A percentile compares a stretch with the other conserved stretches of the same genome.
Evolutionary conservation across 345 rosid species (phyloP).

Genomic region (Conringia planisiliqua): DNA sequence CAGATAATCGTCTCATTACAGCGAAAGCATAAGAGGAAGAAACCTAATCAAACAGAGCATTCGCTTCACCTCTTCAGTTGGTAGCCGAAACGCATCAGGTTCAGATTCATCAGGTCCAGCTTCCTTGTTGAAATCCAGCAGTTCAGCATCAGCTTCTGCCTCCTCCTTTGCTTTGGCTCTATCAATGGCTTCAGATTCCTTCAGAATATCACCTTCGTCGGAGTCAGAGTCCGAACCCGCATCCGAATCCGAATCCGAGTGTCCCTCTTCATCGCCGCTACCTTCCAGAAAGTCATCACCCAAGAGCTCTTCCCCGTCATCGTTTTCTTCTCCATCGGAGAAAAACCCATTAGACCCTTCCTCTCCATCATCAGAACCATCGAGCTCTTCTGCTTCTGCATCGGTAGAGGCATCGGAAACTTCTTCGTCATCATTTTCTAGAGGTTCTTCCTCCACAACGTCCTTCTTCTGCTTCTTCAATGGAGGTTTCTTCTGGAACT

Average conservation of each 20-base stretch:
- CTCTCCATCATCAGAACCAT: constrained; percentile 35
- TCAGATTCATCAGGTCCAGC: constrained; percentile 32
- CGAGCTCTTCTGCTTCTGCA: constrained; percentile 40
- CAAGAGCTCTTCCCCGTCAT: constrained; percentile 22
- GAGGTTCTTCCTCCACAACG: constrained; percentile 31
- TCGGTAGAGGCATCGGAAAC: constrained; percentile 35
- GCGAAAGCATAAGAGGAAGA: neutral
- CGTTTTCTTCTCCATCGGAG: constrained; percentile 24
- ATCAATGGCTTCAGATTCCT: constrained; percentile 53
- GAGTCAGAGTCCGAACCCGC: constrained; percentile 48
- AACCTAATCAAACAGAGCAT: neutral
- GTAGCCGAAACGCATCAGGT: constrained; percentile 76
- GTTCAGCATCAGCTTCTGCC: constrained; percentile 58
- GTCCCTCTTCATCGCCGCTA: constrained; percentile 37
- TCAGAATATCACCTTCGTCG: constrained; percentile 56
- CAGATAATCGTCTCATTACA: neutral
- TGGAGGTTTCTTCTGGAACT: constrained; percentile 35
- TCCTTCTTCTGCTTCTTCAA: constrained; percentile 58
- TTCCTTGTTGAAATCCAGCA: constrained; percentile 47
- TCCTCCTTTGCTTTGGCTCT: constrained; percentile 35
- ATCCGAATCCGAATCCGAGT: constrained; percentile 35
- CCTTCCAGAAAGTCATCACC: constrained; percentile 33
- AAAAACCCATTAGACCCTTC: constrained; percentile 3
- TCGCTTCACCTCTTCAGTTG: constrained; percentile 64
- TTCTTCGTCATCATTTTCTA: constrained; percentile 39